Conservation (phyloP, 441 rosid species). For the Jatropha multifida region DNA sequence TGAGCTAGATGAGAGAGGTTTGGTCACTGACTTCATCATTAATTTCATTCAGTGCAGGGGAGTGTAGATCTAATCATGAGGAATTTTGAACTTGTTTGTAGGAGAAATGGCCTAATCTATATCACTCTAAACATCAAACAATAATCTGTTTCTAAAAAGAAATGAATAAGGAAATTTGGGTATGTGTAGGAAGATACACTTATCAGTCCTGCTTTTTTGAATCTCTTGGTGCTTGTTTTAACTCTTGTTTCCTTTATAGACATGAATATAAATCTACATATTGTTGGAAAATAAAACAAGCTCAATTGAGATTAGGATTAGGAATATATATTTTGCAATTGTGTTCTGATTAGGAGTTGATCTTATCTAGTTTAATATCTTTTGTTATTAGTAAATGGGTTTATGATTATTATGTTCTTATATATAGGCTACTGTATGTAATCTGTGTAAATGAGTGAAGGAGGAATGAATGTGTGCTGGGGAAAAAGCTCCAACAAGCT, state of each 20-base stretch:
- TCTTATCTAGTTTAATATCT: no score
- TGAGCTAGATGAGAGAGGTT: conserved; percentile 80
- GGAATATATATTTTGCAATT: no score
- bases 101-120: neutral
- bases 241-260: neutral
- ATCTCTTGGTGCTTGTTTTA: neutral
- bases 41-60: neutral
- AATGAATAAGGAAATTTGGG: neutral
- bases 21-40: conserved; percentile 13
- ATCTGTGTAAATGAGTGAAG: no score
- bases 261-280: neutral
- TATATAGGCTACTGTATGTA: no score
- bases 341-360: no score
- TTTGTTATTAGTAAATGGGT: no score
- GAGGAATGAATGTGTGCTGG: no score
- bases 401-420: no score
- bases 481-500: no score
- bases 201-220: neutral
- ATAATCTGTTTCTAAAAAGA: no score
- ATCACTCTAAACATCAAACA: neutral
- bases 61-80: neutral
- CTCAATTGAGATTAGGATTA: no score
- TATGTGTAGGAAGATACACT: neutral
- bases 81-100: neutral
- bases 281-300: no score